Evolutionary conservation across 768 basidiomycete genomes (phyloP).

Genomic region (Podaxis sp.): DNA sequence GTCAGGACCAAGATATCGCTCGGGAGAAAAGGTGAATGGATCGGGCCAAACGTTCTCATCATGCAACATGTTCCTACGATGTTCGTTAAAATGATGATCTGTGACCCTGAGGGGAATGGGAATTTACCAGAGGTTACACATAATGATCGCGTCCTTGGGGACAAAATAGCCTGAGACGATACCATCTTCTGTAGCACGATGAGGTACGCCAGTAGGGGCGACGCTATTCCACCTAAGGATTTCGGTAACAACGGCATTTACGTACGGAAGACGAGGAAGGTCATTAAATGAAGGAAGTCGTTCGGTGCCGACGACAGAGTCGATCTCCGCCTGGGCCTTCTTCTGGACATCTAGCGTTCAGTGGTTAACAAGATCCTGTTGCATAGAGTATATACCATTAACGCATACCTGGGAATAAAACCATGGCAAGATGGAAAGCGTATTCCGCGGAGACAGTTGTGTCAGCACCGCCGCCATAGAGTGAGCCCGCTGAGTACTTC

Average conservation of each 20-base stretch:
- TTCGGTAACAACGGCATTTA: constrained; percentile 46
- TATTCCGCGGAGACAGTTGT: constrained; percentile 47
- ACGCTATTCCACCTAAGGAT: constrained; percentile 49
- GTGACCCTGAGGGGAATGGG: neutral
- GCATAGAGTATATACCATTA: neutral
- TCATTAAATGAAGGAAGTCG: constrained; percentile 42
- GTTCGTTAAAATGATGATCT: neutral
- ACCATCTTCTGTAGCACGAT: constrained; percentile 45
- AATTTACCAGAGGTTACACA: constrained; percentile 48
- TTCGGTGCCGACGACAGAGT: constrained; percentile 36
- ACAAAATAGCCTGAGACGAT: constrained; percentile 43
- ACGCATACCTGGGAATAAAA: constrained; percentile 33
- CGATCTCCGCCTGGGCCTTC: constrained; percentile 54
- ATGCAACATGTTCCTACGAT: constrained; percentile 50
- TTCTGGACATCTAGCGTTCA: constrained; percentile 42
- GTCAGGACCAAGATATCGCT: constrained; percentile 38
- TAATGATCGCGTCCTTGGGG: constrained; percentile 47
- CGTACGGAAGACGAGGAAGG: constrained; percentile 46
- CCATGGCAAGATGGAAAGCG: constrained; percentile 51
- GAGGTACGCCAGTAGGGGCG: constrained; percentile 46
- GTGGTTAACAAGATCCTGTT: constrained; percentile 5
- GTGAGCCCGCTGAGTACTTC: constrained; percentile 43
- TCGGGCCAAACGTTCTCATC: constrained; percentile 49
- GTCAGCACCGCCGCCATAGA: constrained; percentile 46
- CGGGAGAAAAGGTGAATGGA: constrained; percentile 49